Conservation (phyloP, 1,284 basidiomycete genomes). For the Filobasidium uniguttulatum region DNA sequence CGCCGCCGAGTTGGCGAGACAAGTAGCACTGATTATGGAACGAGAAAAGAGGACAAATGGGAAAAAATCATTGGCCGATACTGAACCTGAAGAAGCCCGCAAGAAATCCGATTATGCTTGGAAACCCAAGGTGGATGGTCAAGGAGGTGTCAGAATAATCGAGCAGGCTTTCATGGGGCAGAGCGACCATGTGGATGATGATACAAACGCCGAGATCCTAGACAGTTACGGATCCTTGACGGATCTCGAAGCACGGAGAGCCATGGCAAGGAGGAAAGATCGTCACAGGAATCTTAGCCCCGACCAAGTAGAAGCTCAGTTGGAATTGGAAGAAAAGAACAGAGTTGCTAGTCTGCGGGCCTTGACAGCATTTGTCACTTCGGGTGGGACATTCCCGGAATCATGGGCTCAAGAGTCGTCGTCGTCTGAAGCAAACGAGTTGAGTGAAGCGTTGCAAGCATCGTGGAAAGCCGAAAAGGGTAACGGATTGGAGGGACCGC, state of each 20-base stretch:
- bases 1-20: neutral
- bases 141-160: neutral
- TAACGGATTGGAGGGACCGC: constrained; percentile 3
- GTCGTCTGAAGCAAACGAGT: neutral
- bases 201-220: neutral
- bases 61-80: too few relatives aligned
- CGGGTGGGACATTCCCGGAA: neutral
- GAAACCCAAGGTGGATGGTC: neutral
- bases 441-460: neutral
- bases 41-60: too few relatives aligned
- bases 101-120: neutral
- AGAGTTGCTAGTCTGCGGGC: neutral
- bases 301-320: neutral
- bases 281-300: neutral
- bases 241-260: neutral
- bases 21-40: too few relatives aligned
- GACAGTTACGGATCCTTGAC: neutral
- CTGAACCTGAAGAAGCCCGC: neutral
- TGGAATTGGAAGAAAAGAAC: neutral
- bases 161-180: too few relatives aligned
- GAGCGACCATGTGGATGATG: neutral
- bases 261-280: neutral
- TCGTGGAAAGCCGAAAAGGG: constrained; percentile 5
- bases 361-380: neutral
- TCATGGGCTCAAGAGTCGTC: too few relatives aligned